Percentiles rank a stretch among this genome's conserved stretches.
phyloP scores from a whole-genome alignment of 2,329 filamentous ascomycete genomes.

The Penicillium sp. region DNA sequence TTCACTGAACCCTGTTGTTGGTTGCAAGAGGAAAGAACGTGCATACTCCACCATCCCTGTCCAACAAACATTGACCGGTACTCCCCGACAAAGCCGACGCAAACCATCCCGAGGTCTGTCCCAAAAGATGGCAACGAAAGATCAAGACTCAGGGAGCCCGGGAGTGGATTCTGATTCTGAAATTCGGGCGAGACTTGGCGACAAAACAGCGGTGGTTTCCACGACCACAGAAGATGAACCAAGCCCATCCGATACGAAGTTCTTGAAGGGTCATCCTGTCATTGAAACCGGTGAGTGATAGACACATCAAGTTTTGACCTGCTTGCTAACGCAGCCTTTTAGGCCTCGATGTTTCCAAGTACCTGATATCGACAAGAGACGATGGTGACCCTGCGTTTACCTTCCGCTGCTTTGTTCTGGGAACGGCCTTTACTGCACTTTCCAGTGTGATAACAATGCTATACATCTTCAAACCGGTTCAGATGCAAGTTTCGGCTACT shows the following conservation, averaged over 20 bases:
- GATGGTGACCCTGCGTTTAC: conserved; percentile 24
- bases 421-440: conserved; percentile 22
- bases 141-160: neutral
- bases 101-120: too few species aligned
- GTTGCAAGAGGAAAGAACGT: too few species aligned
- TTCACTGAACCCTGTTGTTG: too few species aligned
- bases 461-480: conserved; percentile 23
- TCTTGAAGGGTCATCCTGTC: conserved; percentile 22
- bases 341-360: conserved; percentile 24
- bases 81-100: too few species aligned
- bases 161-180: too few species aligned
- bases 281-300: conserved; percentile 17
- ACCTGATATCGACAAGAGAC: conserved; percentile 20
- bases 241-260: neutral
- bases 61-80: too few species aligned
- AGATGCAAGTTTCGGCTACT: conserved; percentile 18
- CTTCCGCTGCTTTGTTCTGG: conserved; percentile 23
- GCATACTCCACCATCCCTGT: too few species aligned
- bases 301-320: too few species aligned
- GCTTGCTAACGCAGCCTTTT: neutral
- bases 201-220: neutral
- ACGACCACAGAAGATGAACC: neutral
- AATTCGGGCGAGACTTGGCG: neutral
- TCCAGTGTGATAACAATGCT: conserved; percentile 29
- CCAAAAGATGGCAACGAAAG: neutral